Evolutionary conservation across 805 yeast species (phyloP), one percentile per base, ranked within the genome.

Genomic region (Huiozyma naganishii): DNA sequence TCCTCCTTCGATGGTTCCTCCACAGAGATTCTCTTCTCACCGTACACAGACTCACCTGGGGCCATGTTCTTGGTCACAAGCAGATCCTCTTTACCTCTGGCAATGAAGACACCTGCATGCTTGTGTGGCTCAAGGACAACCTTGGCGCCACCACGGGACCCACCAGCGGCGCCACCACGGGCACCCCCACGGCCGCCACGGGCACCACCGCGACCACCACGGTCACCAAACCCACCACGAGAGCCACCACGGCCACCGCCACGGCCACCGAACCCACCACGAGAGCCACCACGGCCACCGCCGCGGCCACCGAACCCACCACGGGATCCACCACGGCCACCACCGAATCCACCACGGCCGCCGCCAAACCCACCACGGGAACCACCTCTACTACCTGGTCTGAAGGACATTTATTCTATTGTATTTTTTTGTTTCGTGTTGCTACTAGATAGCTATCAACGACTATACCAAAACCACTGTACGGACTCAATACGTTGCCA

Each of bases 11-110:
- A 77, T 53, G 97, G 95, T 65, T 85, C 96, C 67, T 92, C 98
- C 49, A 92, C 76, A 46, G 94, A 70, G 51, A 92, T 76, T 74
- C 97, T 80, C 80, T 92, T 92, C 74, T 92, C 98, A 62, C 97
- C 97, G 72, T 92, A 92, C 45, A 92, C 98, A 46, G 92, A 79
- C 70, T 90, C 98, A 69, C 98, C 98, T 61, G 98, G 97, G 39
- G 96, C 95, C 65, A 83, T 71, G 76, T 92, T 92, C 74, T 84
- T 90, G 61, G 98, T 92, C 51, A 92, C 95, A 61, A 92, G 77
- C 66, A 92, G 77, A 79, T 92, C 98, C 75, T 92, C 98, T 71
- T 92, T 92, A 69, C 98, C 98, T 74, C 97, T 87, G 67, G 97
- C 98, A 70, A 92, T 90, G 80, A 80, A 92, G 55, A 92, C 96